Evolutionary conservation across 208 protist species (phyloP).

Genomic region (Crithidia sp.): DNA sequence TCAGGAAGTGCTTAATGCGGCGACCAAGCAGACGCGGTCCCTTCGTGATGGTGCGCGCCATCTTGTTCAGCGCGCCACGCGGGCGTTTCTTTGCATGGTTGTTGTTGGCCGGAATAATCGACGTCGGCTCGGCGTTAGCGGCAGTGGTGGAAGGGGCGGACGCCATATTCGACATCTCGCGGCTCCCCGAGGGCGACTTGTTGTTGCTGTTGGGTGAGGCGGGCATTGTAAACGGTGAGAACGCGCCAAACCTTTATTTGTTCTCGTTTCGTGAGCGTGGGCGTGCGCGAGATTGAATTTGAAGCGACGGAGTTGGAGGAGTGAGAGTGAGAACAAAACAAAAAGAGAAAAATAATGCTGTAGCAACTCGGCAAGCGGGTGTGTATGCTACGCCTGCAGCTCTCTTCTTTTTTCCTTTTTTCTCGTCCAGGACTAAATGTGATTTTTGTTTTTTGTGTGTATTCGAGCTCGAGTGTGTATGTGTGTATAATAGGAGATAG

Average conservation of each 20-base stretch:
- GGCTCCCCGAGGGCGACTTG: neutral
- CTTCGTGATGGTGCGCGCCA: conserved; percentile 52
- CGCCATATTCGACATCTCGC: conserved; percentile 8
- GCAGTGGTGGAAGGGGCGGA: neutral
- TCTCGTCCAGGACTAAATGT: too few species aligned
- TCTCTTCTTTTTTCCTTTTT: too few species aligned
- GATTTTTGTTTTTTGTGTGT: neutral
- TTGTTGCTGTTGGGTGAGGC: neutral
- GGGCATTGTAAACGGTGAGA: neutral
- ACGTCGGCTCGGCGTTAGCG: conserved; percentile 3
- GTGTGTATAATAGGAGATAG: neutral
- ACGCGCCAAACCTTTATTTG: neutral
- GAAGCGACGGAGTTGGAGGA: too few species aligned
- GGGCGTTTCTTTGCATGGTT: conserved; percentile 28
- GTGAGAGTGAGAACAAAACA: too few species aligned
- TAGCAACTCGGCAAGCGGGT: too few species aligned
- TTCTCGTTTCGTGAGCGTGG: neutral
- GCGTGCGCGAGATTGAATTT: neutral
- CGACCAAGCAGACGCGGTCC: conserved; percentile 61
- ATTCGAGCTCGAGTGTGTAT: neutral
- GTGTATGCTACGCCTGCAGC: too few species aligned
- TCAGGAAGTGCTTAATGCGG: conserved; percentile 71
- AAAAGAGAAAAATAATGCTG: too few species aligned
- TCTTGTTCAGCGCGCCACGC: conserved; percentile 18
- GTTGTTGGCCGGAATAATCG: conserved; percentile 13